These are phyloP conservation scores for Nicotiana sylvestris DNA, from an alignment of 257 asterid genomes.

Conservation along the genomic window DNA sequence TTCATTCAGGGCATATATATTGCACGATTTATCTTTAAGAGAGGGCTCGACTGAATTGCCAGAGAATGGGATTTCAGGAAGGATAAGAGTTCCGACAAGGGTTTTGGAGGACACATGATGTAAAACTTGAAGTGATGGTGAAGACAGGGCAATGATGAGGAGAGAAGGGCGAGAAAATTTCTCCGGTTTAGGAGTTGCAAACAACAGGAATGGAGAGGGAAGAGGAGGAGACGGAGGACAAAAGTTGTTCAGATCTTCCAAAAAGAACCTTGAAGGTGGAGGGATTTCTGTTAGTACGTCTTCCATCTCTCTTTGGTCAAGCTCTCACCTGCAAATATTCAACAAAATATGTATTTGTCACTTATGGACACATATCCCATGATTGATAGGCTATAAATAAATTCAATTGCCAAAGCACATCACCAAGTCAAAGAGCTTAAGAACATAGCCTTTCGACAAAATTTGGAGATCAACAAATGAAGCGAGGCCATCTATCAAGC, in stretches of 20 bases:
- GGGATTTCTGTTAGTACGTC: constrained; percentile 88
- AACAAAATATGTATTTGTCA: neutral
- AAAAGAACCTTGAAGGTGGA: constrained; percentile 87
- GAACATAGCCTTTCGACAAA: neutral
- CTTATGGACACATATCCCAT: neutral
- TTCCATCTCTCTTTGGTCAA: constrained; percentile 53
- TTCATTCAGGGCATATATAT: constrained; percentile 52
- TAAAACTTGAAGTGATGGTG: constrained; percentile 61
- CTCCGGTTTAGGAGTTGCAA: constrained; percentile 43
- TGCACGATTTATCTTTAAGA: constrained; percentile 76
- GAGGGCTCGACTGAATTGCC: constrained; percentile 69
- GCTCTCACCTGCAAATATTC: constrained; percentile 28
- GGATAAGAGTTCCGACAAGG: constrained; percentile 60
- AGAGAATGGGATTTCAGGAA: constrained; percentile 72
- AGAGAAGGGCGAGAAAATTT: constrained; percentile 60
- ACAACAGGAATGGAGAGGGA: constrained; percentile 68
- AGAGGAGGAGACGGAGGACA: constrained; percentile 70
- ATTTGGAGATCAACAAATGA: neutral
- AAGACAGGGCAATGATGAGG: constrained; percentile 72
- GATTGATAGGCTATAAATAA: neutral
- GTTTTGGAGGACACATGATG: constrained; percentile 66
- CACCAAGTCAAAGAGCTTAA: neutral
- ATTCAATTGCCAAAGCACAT: constrained; percentile 2
- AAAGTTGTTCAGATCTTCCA: constrained; percentile 90
- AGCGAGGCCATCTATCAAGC: neutral